Evolutionary conservation across 31 red algal species (phyloP).

Genomic region (Asparagopsis taxiformis): DNA sequence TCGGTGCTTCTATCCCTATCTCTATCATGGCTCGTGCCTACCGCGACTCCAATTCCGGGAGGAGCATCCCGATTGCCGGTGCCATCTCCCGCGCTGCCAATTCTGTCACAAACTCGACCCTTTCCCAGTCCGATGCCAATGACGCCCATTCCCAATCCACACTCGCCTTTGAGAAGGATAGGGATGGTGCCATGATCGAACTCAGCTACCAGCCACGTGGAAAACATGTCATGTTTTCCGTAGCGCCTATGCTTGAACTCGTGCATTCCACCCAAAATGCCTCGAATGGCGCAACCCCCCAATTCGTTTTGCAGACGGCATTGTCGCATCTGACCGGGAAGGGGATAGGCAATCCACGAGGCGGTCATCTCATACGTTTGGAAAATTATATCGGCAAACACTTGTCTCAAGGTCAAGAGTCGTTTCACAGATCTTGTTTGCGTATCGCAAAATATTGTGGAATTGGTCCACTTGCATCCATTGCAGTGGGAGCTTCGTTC

Average conservation of each 20-base stretch:
- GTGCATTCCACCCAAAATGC: conserved; percentile 15
- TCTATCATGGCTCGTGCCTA: conserved; percentile 36
- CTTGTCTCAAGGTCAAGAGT: background rate
- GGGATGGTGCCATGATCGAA: conserved; percentile 50
- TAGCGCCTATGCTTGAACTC: conserved; percentile 37
- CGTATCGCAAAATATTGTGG: conserved; percentile 28
- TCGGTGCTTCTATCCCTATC: conserved; percentile 29
- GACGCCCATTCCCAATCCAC: conserved; percentile 12
- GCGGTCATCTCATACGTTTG: conserved; percentile 29
- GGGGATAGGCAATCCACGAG: conserved; percentile 30
- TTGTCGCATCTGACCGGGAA: conserved; percentile 31
- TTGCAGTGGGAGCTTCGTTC: conserved; percentile 10
- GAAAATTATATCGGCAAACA: conserved; percentile 19
- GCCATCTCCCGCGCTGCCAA: background rate
- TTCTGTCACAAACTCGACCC: background rate
- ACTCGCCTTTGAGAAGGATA: conserved; percentile 41
- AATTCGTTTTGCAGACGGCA: conserved; percentile 23
- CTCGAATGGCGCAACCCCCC: background rate
- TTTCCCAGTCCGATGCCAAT: background rate
- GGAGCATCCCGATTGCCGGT: conserved; percentile 21
- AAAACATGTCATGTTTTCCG: conserved; percentile 11
- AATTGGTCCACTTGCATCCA: conserved; percentile 16
- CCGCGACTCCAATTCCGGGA: conserved; percentile 40
- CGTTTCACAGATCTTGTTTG: conserved; percentile 32
- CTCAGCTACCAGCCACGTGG: conserved; percentile 29